These are phyloP conservation scores for Aspergillus flavus DNA, from an alignment of 2,329 filamentous ascomycete genomes.

Conservation along the genomic window DNA sequence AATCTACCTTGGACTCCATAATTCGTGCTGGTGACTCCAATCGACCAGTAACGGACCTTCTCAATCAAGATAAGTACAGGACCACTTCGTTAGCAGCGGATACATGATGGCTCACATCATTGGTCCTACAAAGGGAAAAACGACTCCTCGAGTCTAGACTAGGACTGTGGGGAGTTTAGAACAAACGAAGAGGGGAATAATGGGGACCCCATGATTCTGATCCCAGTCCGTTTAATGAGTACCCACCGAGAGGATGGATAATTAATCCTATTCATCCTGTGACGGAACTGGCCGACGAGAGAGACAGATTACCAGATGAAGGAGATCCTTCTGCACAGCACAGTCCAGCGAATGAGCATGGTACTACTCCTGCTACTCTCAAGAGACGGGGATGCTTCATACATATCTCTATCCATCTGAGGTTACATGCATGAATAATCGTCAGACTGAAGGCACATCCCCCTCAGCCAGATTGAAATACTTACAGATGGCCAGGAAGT, in stretches of 20 bases:
- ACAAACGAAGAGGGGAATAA: background rate
- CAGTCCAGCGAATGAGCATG: background rate
- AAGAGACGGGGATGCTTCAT: background rate
- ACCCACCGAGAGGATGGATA: background rate
- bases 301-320: background rate
- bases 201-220: conserved; percentile 1
- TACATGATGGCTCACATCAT: background rate
- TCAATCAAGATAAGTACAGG: conserved; percentile 1
- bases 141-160: background rate
- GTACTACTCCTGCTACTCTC: background rate
- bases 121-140: background rate
- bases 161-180: background rate
- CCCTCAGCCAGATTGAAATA: no score
- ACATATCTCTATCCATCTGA: background rate
- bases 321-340: background rate
- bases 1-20: background rate
- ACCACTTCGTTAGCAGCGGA: background rate
- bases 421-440: background rate
- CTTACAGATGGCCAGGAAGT: no score
- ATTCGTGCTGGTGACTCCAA: background rate
- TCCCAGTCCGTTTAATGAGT: background rate
- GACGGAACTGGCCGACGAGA: background rate
- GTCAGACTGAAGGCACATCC: background rate
- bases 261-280: background rate
- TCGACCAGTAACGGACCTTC: background rate